Evolutionary conservation across 768 basidiomycete species (phyloP).

Genomic region (Phanerodontia chrysosporium): DNA sequence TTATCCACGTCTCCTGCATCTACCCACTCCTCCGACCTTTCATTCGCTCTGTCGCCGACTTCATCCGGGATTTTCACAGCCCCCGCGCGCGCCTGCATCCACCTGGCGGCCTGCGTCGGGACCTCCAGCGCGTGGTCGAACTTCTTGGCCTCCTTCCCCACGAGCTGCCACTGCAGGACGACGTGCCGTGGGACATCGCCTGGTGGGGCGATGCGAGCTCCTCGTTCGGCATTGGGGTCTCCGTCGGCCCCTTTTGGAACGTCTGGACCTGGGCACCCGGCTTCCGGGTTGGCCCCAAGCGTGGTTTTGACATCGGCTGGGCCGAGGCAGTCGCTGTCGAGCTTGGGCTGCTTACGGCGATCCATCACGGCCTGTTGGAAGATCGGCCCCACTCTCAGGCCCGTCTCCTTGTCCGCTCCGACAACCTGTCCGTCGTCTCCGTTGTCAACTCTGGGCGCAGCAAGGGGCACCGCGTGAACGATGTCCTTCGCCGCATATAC

Average conservation of each 20-base stretch:
- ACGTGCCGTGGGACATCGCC: slow-evolving; percentile 21
- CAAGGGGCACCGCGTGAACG: slow-evolving; percentile 24
- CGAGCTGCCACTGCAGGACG: slow-evolving; percentile 12
- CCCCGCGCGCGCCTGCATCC: slow-evolving; percentile 12
- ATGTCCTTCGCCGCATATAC: slow-evolving; percentile 26
- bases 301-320: slow-evolving; percentile 33
- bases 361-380: not conserved
- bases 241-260: slow-evolving; percentile 24
- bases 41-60: slow-evolving; percentile 17
- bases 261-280: slow-evolving; percentile 29
- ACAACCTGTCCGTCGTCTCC: slow-evolving; percentile 32
- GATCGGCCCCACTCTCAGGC: not conserved
- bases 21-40: slow-evolving; percentile 25
- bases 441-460: slow-evolving; percentile 28
- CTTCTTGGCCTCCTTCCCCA: slow-evolving; percentile 18
- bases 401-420: slow-evolving; percentile 25
- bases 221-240: slow-evolving; percentile 32
- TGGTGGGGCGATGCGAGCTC: slow-evolving; percentile 36
- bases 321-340: slow-evolving; percentile 37
- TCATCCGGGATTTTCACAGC: slow-evolving; percentile 19
- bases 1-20: slow-evolving; percentile 28
- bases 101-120: slow-evolving; percentile 8
- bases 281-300: slow-evolving; percentile 24
- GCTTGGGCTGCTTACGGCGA: slow-evolving; percentile 23
- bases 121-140: slow-evolving; percentile 23